A percentile compares a stretch with the other conserved stretches of the same genome.
Conservation (phyloP, 495 filamentous ascomycete species). For the Chaetomium fimeti region DNA sequence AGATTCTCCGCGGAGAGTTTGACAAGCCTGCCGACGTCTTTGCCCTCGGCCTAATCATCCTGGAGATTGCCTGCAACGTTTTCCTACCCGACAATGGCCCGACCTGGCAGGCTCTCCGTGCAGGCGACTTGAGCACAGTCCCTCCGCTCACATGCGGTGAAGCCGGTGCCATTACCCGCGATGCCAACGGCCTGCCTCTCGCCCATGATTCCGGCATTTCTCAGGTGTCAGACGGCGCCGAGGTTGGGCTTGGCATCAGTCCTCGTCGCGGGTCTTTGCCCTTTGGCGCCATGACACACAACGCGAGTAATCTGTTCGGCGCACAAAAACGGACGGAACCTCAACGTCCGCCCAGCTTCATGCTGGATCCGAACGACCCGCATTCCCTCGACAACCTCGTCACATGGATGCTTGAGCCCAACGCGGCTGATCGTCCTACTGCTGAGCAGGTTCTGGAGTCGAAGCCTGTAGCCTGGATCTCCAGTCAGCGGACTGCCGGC, state of each 20-base stretch:
- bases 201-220: conserved; percentile 41
- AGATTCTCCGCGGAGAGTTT: conserved; percentile 76
- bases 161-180: conserved; percentile 65
- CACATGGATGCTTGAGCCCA: conserved; percentile 78
- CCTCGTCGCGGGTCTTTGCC: conserved; percentile 29
- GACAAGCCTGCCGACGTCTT: conserved; percentile 94
- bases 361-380: conserved; percentile 66
- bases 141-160: conserved; percentile 78
- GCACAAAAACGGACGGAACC: conserved; percentile 61
- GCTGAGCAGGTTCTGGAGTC: conserved; percentile 66
- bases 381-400: conserved; percentile 82
- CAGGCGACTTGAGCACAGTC: conserved; percentile 81
- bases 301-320: conserved; percentile 48
- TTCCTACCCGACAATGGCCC: conserved; percentile 87
- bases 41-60: conserved; percentile 85
- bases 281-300: conserved; percentile 33
- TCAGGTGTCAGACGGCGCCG: conserved; percentile 37
- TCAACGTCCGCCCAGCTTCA: conserved; percentile 76
- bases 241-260: conserved; percentile 9
- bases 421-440: conserved; percentile 70
- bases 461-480: conserved; percentile 73
- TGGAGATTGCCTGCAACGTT: conserved; percentile 90
- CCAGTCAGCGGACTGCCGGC: conserved; percentile 68
- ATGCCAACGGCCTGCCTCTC: conserved; percentile 66
- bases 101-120: conserved; percentile 82